These are phyloP conservation scores for Blastobotrys malaysiensis DNA, from an alignment of 1,139 yeast genomes.

Conservation along the genomic window DNA sequence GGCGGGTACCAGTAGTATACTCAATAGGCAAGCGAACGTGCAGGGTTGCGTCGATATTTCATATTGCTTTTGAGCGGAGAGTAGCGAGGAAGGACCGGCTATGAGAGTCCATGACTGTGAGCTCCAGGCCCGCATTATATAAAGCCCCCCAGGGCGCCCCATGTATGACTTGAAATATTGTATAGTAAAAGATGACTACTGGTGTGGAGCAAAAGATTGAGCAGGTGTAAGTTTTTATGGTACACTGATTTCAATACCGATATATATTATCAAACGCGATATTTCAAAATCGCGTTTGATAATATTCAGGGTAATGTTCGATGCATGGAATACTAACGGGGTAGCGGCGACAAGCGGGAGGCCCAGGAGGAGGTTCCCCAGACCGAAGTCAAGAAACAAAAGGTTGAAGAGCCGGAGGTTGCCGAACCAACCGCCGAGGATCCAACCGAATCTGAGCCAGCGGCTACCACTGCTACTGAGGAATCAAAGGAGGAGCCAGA, in stretches of 20 bases:
- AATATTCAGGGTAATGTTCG: too few relatives aligned
- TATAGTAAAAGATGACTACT: neutral
- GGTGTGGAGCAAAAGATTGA: neutral
- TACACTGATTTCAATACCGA: too few relatives aligned
- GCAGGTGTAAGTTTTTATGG: neutral
- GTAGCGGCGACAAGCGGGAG: slow-evolving; percentile 12
- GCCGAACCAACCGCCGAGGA: slow-evolving; percentile 3
- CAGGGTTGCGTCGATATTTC: neutral
- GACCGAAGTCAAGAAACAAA: slow-evolving; percentile 11
- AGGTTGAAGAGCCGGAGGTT: slow-evolving; percentile 5
- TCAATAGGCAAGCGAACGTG: slow-evolving; percentile 1
- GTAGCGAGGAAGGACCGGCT: neutral
- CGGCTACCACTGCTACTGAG: too few relatives aligned
- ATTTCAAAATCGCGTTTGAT: neutral
- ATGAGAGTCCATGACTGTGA: too few relatives aligned
- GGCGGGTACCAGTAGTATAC: neutral
- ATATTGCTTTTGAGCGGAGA: neutral
- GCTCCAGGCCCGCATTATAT: neutral
- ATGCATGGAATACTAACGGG: neutral
- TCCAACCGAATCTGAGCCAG: too few relatives aligned
- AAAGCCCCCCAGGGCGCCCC: neutral
- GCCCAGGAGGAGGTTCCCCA: slow-evolving; percentile 10
- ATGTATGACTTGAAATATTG: neutral
- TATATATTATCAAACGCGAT: too few relatives aligned
- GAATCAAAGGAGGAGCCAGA: slow-evolving; percentile 1